phyloP scores from a whole-genome alignment of 192 early-diverging fungal genomes.

The Backusella liffmaniae region DNA sequence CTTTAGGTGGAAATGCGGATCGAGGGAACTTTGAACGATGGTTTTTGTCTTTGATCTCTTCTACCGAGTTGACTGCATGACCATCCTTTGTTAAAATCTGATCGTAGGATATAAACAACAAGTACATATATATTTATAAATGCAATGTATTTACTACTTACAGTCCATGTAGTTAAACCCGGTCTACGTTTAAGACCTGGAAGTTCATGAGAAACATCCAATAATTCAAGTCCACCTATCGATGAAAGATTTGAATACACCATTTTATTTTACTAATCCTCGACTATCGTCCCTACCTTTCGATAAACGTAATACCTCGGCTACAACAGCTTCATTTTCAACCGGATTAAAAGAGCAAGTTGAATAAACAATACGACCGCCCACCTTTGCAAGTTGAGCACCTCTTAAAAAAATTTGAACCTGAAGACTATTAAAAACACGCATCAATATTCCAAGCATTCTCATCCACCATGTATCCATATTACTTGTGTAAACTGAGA shows the following conservation, averaged over 20 bases:
- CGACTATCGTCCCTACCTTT: constrained; percentile 22
- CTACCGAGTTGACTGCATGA: constrained; percentile 44
- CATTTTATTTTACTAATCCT: not conserved
- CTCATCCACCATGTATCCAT: not conserved
- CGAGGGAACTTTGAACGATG: constrained; percentile 46
- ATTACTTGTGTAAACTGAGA: constrained; percentile 68
- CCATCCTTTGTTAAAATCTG: constrained; percentile 59
- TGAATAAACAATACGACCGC: constrained; percentile 93
- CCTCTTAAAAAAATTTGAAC: constrained; percentile 86
- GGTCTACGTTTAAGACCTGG: constrained; percentile 75
- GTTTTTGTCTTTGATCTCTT: constrained; percentile 42
- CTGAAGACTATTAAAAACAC: constrained; percentile 53
- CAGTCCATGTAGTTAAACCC: constrained; percentile 87
- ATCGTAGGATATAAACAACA: not conserved
- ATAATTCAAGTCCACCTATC: constrained; percentile 65
- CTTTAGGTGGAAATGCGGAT: constrained; percentile 62
- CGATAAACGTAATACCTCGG: constrained; percentile 65
- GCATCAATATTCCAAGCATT: not conserved
- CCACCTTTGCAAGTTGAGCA: constrained; percentile 82
- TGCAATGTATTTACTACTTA: constrained; percentile 59
- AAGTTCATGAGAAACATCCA: constrained; percentile 85
- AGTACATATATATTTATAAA: not conserved
- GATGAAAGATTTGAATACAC: not conserved
- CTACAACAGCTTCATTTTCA: constrained; percentile 96
- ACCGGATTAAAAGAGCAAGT: constrained; percentile 98